Evolutionary conservation across 2,329 filamentous ascomycete species (phyloP), one percentile per base, ranked within the genome.

Genomic region (Plectosphaerella sp.): DNA sequence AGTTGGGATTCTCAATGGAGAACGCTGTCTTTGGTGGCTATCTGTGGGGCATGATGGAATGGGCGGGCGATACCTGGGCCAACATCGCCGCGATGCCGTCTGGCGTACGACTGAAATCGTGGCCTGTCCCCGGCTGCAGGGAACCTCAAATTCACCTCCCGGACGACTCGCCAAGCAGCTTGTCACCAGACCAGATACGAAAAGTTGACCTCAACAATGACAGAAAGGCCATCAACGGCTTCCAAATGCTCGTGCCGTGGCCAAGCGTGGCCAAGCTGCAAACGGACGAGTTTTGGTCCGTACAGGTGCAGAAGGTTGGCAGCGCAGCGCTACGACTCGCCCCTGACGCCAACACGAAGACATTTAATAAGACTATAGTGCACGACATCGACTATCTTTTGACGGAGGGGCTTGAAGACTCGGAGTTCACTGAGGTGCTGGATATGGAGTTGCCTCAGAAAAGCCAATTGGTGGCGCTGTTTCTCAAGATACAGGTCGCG

Each of bases 1-100:
- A 67, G 41, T 48, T 56, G 42, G 64, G 64, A 1, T 57, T 59
- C 48, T 55, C 57, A n/a, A 61, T 57, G 36, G 61, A 66, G 45
- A 54, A 51, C 28, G 11, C 28, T 12, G 28, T 33, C 28, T 33
- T 33, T 7, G 28, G 28, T 12, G 28, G 28, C 28, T 9, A 5
- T 9, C 8, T 12, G 28, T 12, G 28, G 11, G 8, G 8, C 4
- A 9, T 33, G 28, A 12, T 7, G 28, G 28, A 33, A 33, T 33
- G 28, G 28, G 28, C 8, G 4, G 28, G 28, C 8, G 11, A 10
- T 3, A 3, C 8, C 11, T 33, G 28, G 28, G 8, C 4, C 28
- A 3, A 10, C 8, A 12, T 33, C 28, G 11, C 8, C 28, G 8
- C 28, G 28, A 33, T 33, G 15, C 28, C 18, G 5, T 12, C 5